A percentile compares a stretch with the other conserved stretches of the same genome.
These are phyloP conservation scores for Vararia minispora DNA, from an alignment of 768 basidiomycete species.

Conservation along the genomic window DNA sequence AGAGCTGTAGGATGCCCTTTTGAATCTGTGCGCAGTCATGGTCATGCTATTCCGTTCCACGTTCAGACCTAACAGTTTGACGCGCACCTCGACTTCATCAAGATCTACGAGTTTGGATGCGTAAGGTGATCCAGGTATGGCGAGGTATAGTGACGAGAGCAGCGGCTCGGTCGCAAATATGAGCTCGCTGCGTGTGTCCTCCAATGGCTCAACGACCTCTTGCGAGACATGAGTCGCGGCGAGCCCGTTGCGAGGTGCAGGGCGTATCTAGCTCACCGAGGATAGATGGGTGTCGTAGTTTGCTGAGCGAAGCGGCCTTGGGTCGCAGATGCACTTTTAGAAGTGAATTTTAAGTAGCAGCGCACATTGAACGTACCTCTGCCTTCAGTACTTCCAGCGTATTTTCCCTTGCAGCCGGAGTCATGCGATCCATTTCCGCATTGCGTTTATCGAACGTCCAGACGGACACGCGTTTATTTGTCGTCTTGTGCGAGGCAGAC, in stretches of 20 bases:
- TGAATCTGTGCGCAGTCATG: conserved; percentile 52
- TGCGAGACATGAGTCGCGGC: conserved; percentile 12
- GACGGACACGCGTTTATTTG: conserved; percentile 80
- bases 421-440: conserved; percentile 61
- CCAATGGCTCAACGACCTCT: conserved; percentile 98
- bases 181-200: conserved; percentile 83
- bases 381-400: conserved; percentile 79
- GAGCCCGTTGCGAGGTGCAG: neutral
- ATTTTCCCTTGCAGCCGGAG: conserved; percentile 54
- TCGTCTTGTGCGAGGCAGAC: conserved; percentile 79
- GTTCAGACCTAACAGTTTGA: neutral
- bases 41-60: conserved; percentile 2
- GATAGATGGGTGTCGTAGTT: conserved; percentile 86
- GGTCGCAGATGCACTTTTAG: conserved; percentile 3
- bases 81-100: conserved; percentile 86
- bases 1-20: conserved; percentile 89
- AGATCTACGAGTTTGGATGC: conserved; percentile 60
- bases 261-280: conserved; percentile 47
- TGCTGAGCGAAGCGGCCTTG: conserved; percentile 75
- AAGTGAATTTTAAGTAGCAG: neutral
- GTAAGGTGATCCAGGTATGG: conserved; percentile 55
- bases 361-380: conserved; percentile 48
- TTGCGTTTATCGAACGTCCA: conserved; percentile 86
- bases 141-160: conserved; percentile 67
- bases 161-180: conserved; percentile 92